Conservation (phyloP, 768 basidiomycete genomes). For the Trametes cinnabarina region DNA sequence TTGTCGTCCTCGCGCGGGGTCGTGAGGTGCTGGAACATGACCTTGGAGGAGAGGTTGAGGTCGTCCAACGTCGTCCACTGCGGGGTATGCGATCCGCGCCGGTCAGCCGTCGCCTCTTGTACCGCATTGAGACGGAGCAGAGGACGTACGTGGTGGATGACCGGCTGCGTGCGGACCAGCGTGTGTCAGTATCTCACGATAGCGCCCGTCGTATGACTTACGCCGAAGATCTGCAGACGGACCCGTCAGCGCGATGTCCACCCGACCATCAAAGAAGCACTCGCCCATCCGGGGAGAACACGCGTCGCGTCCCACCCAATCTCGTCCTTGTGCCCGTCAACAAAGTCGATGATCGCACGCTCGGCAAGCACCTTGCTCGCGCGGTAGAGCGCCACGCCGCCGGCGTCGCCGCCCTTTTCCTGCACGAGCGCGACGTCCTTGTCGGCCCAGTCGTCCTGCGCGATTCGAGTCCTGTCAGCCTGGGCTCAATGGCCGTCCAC, state of each 20-base stretch:
- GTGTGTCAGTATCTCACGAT: neutral
- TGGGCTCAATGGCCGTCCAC: too few relatives aligned
- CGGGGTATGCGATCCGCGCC: too few relatives aligned
- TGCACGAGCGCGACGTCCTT: slow-evolving; percentile 28
- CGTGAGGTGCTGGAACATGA: slow-evolving; percentile 42
- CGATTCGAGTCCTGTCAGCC: neutral
- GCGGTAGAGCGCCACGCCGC: slow-evolving; percentile 26
- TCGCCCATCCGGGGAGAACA: slow-evolving; percentile 25
- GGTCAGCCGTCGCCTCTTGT: too few relatives aligned
- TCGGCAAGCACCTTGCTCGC: slow-evolving; percentile 38
- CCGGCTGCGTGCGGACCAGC: neutral
- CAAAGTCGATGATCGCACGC: slow-evolving; percentile 13
- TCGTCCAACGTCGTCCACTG: slow-evolving; percentile 7
- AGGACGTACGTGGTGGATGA: slow-evolving; percentile 1
- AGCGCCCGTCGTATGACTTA: neutral
- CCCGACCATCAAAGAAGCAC: slow-evolving; percentile 28
- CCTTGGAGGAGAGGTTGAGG: slow-evolving; percentile 13
- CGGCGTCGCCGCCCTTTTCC: slow-evolving; percentile 32
- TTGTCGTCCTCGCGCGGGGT: slow-evolving; percentile 34
- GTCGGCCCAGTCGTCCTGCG: slow-evolving; percentile 40
- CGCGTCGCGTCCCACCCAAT: slow-evolving; percentile 10
- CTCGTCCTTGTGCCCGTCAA: neutral
- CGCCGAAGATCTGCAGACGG: slow-evolving; percentile 5
- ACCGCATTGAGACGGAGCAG: too few relatives aligned
- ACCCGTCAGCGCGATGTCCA: slow-evolving; percentile 18